Evolutionary conservation across 768 basidiomycete genomes (phyloP), one percentile per base, ranked within the genome.

Genomic region (Leccinum imitatum): DNA sequence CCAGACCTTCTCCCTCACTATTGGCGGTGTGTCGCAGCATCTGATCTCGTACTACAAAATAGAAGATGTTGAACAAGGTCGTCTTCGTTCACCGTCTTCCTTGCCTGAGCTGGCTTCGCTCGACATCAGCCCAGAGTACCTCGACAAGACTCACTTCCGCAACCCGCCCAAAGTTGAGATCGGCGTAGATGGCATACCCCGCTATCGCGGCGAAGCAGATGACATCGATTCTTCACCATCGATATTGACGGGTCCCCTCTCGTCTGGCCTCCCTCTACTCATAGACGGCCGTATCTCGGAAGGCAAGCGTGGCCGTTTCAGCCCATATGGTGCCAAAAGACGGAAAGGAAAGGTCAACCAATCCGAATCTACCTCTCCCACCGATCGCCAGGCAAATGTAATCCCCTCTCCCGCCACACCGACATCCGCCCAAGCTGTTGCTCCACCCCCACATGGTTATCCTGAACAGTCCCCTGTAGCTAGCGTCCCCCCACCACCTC

Each of bases 11-110:
- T 96, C 95, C 11, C 78, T 97, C 58, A 87, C 87, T 21, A 93
- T 95, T 60, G 82, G 81, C 57, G 92, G 91, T 25, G 89, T 90
- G 37, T 82, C 92, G 1, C 94, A 97, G 69, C 95, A 97, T 72
- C 82, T 97, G 57, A 91, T 98, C 54, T 95, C 93, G 5, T 98
- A 98, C 78, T 98, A 97, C 79, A 89, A 87, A 66, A 82, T 95
- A 56, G 89, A 92, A 62, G 96, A 98, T 71, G 93, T 97, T 30
- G 84, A 91, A 58, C 85, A 86, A 51, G 95, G 95, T 14, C 88
- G 93, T 31, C 84, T 98, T 13, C 87, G 93, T 37, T 82, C 90
- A 0, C 95, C 96, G 0, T 95, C 93, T 0, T 89, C 91, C 3
- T 79, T 95, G 0, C 90, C 93, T 1, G 94, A 98, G 72, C 82